phyloP scores from a whole-genome alignment of 306 rosid genomes.

The Prinsepia uniflora region DNA sequence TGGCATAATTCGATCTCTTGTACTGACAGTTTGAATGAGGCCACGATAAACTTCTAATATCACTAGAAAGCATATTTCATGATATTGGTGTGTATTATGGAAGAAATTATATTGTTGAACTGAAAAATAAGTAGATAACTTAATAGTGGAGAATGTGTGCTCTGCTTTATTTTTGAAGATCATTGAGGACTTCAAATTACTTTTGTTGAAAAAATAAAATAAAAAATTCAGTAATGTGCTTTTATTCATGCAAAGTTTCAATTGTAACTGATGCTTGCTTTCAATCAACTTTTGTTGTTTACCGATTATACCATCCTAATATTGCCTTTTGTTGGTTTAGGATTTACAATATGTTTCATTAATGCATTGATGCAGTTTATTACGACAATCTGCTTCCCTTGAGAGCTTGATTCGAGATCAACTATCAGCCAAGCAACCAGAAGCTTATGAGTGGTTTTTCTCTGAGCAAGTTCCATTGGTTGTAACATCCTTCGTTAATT shows the following conservation, averaged over 20 bases:
- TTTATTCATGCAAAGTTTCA: slow-evolving; percentile 12
- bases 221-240: background rate
- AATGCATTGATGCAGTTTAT: slow-evolving; percentile 61
- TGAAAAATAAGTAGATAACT: background rate
- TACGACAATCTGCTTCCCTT: slow-evolving; percentile 71
- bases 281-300: background rate
- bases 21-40: background rate
- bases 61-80: background rate
- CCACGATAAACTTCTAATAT: background rate
- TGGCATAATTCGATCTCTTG: slow-evolving; percentile 5
- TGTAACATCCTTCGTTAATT: slow-evolving; percentile 64
- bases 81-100: background rate
- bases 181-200: background rate
- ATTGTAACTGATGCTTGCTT: background rate
- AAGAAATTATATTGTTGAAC: background rate
- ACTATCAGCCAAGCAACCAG: slow-evolving; percentile 73
- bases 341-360: slow-evolving; percentile 25
- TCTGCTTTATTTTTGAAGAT: slow-evolving; percentile 24
- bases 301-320: background rate
- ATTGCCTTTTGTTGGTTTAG: slow-evolving; percentile 20
- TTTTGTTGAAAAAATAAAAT: too few species aligned
- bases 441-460: slow-evolving; percentile 89
- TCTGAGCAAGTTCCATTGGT: slow-evolving; percentile 78
- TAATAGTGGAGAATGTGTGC: slow-evolving; percentile 6
- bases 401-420: slow-evolving; percentile 81